Conservation (phyloP, 2,329 filamentous ascomycete species). For the Claviceps capensis region DNA sequence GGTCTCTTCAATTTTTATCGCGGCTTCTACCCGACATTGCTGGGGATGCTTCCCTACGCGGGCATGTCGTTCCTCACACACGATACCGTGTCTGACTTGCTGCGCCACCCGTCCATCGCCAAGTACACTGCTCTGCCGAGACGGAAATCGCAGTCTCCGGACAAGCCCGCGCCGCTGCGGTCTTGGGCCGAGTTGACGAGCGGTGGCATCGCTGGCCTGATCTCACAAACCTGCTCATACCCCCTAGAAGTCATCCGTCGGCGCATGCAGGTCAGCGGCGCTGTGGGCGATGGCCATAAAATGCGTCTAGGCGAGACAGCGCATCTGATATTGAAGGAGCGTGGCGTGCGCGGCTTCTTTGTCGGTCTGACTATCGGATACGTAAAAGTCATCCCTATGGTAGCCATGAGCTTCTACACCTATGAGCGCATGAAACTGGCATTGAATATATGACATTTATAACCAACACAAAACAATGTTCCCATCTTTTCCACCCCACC, state of each 20-base stretch:
- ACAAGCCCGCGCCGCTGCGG: slow-evolving; percentile 58
- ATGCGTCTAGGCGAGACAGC: slow-evolving; percentile 70
- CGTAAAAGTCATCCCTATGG: slow-evolving; percentile 85
- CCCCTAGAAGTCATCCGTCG: slow-evolving; percentile 84
- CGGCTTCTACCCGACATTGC: slow-evolving; percentile 76
- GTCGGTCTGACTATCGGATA: slow-evolving; percentile 91
- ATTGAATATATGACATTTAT: slow-evolving; percentile 43
- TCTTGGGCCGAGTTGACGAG: slow-evolving; percentile 79
- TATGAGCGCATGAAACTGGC: slow-evolving; percentile 50
- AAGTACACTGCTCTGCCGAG: slow-evolving; percentile 62
- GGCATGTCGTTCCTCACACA: slow-evolving; percentile 93
- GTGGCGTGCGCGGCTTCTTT: slow-evolving; percentile 72
- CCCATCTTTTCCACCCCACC: not conserved
- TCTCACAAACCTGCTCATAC: slow-evolving; percentile 87
- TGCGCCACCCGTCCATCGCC: slow-evolving; percentile 56
- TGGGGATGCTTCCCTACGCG: slow-evolving; percentile 94
- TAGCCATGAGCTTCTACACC: slow-evolving; percentile 53
- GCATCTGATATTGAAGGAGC: slow-evolving; percentile 58
- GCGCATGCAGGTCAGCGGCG: slow-evolving; percentile 91
- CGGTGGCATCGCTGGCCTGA: slow-evolving; percentile 73
- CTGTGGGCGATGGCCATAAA: slow-evolving; percentile 77
- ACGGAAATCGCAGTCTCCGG: slow-evolving; percentile 35
- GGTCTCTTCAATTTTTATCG: slow-evolving; percentile 89
- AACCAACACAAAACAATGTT: not conserved
- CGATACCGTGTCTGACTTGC: slow-evolving; percentile 73